Percentiles rank a stretch among this genome's conserved stretches.
These are phyloP conservation scores for Monilinia fructicola DNA, from an alignment of 2,329 filamentous ascomycete species.

Conservation along the genomic window DNA sequence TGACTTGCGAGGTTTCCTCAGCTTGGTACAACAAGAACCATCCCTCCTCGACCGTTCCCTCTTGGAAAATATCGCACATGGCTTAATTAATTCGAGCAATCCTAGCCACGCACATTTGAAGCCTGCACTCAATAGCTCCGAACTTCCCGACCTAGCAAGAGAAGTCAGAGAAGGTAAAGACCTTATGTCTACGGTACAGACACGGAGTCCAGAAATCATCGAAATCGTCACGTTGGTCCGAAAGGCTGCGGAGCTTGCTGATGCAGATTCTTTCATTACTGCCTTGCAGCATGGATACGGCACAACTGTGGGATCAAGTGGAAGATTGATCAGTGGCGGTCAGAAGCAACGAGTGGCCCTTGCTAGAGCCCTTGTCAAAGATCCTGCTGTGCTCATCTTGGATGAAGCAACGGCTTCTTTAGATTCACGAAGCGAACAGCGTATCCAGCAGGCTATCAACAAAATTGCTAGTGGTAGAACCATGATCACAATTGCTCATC, in stretches of 20 bases:
- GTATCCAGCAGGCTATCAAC: slow-evolving; percentile 81
- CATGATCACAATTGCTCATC: slow-evolving; percentile 80
- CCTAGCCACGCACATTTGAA: slow-evolving; percentile 53
- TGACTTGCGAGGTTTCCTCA: slow-evolving; percentile 45
- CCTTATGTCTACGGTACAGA: slow-evolving; percentile 30
- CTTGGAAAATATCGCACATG: slow-evolving; percentile 32
- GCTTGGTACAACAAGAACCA: slow-evolving; percentile 57
- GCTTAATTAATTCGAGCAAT: slow-evolving; percentile 48
- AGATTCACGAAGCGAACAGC: slow-evolving; percentile 85
- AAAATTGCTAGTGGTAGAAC: slow-evolving; percentile 80
- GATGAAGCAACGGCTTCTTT: slow-evolving; percentile 64
- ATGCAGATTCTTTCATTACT: slow-evolving; percentile 26
- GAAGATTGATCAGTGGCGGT: slow-evolving; percentile 74
- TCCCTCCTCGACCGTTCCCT: slow-evolving; percentile 54
- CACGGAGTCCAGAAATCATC: slow-evolving; percentile 12
- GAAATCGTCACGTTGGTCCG: slow-evolving; percentile 43
- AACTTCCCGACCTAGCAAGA: slow-evolving; percentile 52
- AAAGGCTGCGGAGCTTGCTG: slow-evolving; percentile 54
- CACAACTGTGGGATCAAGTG: slow-evolving; percentile 69
- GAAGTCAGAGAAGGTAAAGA: slow-evolving; percentile 53
- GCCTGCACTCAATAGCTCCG: slow-evolving; percentile 40
- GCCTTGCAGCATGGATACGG: slow-evolving; percentile 16
- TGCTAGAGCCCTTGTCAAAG: slow-evolving; percentile 55
- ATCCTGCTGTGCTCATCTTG: slow-evolving; percentile 57
- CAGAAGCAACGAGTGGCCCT: slow-evolving; percentile 81